Percentiles rank a stretch among this genome's conserved stretches.
phyloP scores from a whole-genome alignment of 352 stramenopile species.

The Phytophthora macrochlamydospora region DNA sequence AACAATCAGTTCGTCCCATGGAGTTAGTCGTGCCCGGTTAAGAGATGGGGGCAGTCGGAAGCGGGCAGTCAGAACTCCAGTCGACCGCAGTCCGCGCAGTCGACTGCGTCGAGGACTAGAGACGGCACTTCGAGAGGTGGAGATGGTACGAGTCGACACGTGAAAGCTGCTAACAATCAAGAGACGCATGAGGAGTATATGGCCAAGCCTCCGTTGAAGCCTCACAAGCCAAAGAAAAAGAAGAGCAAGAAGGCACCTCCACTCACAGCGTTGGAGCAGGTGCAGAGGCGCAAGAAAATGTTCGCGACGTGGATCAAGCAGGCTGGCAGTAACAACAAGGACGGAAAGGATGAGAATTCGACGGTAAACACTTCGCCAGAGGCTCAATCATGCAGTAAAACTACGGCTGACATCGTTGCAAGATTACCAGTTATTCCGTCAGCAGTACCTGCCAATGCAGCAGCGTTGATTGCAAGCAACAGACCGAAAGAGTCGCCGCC shows the following conservation, averaged over 20 bases:
- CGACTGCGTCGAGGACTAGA: slow-evolving; percentile 13
- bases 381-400: background rate
- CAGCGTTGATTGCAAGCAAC: slow-evolving; percentile 10
- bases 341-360: slow-evolving; percentile 11
- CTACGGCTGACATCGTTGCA: slow-evolving; percentile 7
- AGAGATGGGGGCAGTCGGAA: slow-evolving; percentile 12
- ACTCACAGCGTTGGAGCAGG: slow-evolving; percentile 53
- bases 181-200: slow-evolving; percentile 36
- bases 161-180: slow-evolving; percentile 43
- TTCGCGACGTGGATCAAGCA: slow-evolving; percentile 78
- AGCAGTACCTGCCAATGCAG: slow-evolving; percentile 20
- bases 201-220: slow-evolving; percentile 12
- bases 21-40: slow-evolving; percentile 6
- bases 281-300: slow-evolving; percentile 73
- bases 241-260: slow-evolving; percentile 33
- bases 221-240: slow-evolving; percentile 35
- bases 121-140: slow-evolving; percentile 4
- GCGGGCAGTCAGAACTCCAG: slow-evolving; percentile 25
- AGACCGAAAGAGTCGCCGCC: slow-evolving; percentile 2
- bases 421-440: slow-evolving; percentile 33
- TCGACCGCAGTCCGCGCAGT: slow-evolving; percentile 27
- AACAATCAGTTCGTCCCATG: slow-evolving; percentile 5
- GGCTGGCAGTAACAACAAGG: slow-evolving; percentile 13
- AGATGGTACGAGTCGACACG: slow-evolving; percentile 4
- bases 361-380: slow-evolving; percentile 6